These are phyloP conservation scores for Tetracladium setigerum DNA, from an alignment of 495 filamentous ascomycete species.

Conservation along the genomic window DNA sequence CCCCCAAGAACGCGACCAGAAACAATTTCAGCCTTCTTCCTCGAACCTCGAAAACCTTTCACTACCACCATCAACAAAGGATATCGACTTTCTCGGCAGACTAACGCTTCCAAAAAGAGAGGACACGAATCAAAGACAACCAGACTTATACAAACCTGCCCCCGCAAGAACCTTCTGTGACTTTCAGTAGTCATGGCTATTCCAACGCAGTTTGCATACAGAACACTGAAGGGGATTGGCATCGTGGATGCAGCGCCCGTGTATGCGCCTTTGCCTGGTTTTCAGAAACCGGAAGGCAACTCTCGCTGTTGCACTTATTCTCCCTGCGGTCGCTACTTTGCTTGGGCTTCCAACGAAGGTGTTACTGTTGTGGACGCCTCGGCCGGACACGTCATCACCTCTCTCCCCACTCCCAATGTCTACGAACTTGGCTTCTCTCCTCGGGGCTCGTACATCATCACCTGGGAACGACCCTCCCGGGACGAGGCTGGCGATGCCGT, in stretches of 20 bases:
- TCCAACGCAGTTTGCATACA: slow-evolving; percentile 88
- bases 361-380: slow-evolving; percentile 80
- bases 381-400: slow-evolving; percentile 66
- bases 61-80: slow-evolving; percentile 15
- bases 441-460: slow-evolving; percentile 84
- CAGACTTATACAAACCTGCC: slow-evolving; percentile 17
- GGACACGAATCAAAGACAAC: slow-evolving; percentile 13
- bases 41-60: slow-evolving; percentile 3
- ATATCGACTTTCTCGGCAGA: background rate
- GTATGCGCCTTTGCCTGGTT: slow-evolving; percentile 79
- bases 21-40: background rate
- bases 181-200: slow-evolving; percentile 85
- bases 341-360: slow-evolving; percentile 84
- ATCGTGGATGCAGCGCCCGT: slow-evolving; percentile 83
- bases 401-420: slow-evolving; percentile 69
- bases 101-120: too few species aligned
- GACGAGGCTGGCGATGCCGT: slow-evolving; percentile 85
- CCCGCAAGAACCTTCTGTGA: slow-evolving; percentile 45
- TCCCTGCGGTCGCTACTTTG: slow-evolving; percentile 89
- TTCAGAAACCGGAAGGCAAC: slow-evolving; percentile 86
- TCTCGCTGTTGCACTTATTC: slow-evolving; percentile 92
- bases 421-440: slow-evolving; percentile 94
- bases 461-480: slow-evolving; percentile 90
- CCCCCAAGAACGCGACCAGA: background rate
- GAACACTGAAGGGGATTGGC: slow-evolving; percentile 92